These are phyloP conservation scores for Yamadazyma sp. DNA, from an alignment of 1,139 yeast species.

Conservation along the genomic window DNA sequence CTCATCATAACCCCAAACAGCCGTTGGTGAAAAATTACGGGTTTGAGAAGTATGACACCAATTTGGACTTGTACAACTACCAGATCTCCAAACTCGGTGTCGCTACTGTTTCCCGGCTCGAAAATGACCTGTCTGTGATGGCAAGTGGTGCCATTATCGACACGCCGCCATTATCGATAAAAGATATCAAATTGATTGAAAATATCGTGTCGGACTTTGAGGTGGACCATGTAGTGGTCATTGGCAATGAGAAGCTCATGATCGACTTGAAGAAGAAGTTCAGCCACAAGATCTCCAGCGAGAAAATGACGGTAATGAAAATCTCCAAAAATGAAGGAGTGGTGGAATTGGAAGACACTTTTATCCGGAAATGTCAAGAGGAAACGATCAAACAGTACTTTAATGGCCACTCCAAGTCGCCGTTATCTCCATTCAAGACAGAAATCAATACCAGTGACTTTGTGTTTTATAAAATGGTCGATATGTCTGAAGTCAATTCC, in stretches of 20 bases:
- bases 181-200: slow-evolving; percentile 55
- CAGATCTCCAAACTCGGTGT: slow-evolving; percentile 58
- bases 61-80: slow-evolving; percentile 59
- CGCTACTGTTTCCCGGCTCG: slow-evolving; percentile 56
- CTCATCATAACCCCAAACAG: slow-evolving; percentile 79
- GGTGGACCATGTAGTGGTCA: slow-evolving; percentile 53
- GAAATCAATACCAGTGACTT: slow-evolving; percentile 40
- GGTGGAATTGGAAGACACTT: slow-evolving; percentile 72
- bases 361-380: slow-evolving; percentile 69
- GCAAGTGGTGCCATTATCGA: slow-evolving; percentile 73
- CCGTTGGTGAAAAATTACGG: slow-evolving; percentile 86
- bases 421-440: slow-evolving; percentile 69
- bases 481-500: slow-evolving; percentile 37
- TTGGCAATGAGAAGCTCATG: slow-evolving; percentile 65
- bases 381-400: slow-evolving; percentile 82
- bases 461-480: slow-evolving; percentile 39
- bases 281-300: slow-evolving; percentile 42
- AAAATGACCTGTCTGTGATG: slow-evolving; percentile 52
- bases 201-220: slow-evolving; percentile 63
- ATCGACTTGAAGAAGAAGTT: slow-evolving; percentile 63
- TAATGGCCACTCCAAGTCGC: slow-evolving; percentile 69
- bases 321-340: slow-evolving; percentile 71
- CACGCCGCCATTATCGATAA: slow-evolving; percentile 64
- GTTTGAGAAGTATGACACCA: slow-evolving; percentile 56
- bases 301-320: slow-evolving; percentile 51